Evolutionary conservation across 2,329 filamentous ascomycete genomes (phyloP), one percentile per base, ranked within the genome.

Genomic region (Colletotrichum sp.): DNA sequence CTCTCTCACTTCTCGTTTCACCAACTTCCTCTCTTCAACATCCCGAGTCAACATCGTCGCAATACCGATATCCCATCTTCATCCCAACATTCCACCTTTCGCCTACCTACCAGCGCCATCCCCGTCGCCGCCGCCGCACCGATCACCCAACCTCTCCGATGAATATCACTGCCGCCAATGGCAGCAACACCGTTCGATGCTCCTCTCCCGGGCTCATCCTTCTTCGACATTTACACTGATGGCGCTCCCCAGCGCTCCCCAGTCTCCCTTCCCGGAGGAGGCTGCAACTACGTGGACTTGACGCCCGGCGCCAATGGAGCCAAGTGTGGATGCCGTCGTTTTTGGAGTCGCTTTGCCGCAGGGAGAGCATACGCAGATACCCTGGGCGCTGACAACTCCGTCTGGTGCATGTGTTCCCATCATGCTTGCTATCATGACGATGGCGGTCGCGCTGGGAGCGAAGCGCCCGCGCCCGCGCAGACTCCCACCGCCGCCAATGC

Each of bases 351-450:
- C 76, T 83, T 83, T 71, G 78, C 81, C 70, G 78, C 81, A 61
- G 83, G 80, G 36, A 81, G 82, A 65, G 80, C 84, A 63, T 80
- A 83, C 57, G 78, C 82, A 70, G 81, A 82, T 43, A 80, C 77
- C 76, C 79, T 80, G 15, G 81, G 80, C 67, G 75, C 82, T 52
- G 87, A 88, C 69, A 87, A 91, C 79, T 79, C 85, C 32, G 84
- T 85, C 75, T 91, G 87, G 86, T 92, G 91, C 83, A 92, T 92
- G 90, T 92, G 91, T 80, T 89, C 88, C 68, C 91, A 92, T 78
- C 91, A 92, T 82, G 91, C 91, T 69, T 92, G 91, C 81, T 92
- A 87, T 77, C 91, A 92, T 77, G 90, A 92, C 81, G 86, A 91
- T 78, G 82, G 81, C 36, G 82, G 81, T 43, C 80, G 32, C 82